Conservation (phyloP, 164 flowering plant species). For the Santalum album region DNA sequence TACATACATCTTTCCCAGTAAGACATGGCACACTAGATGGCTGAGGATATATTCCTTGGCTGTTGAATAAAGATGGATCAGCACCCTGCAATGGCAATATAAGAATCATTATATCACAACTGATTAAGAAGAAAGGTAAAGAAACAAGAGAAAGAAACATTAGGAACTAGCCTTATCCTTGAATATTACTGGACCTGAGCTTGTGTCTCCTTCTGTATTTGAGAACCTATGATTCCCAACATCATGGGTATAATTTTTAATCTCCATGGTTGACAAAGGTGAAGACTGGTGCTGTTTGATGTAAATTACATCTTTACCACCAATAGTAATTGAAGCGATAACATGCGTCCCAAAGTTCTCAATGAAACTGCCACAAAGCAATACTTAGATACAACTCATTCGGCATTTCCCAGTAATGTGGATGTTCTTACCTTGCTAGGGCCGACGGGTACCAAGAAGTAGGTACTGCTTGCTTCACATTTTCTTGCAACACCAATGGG, state of each 20-base stretch:
- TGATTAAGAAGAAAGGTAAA: neutral
- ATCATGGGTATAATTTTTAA: constrained; percentile 62
- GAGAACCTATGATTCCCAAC: constrained; percentile 70
- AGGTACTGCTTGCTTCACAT: constrained; percentile 57
- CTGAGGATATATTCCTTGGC: constrained; percentile 81
- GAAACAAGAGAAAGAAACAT: constrained; percentile 7
- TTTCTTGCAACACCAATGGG: constrained; percentile 38
- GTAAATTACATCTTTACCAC: constrained; percentile 78
- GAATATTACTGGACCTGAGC: constrained; percentile 47
- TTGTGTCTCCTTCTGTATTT: constrained; percentile 30
- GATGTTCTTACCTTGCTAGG: constrained; percentile 50
- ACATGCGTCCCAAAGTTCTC: constrained; percentile 87
- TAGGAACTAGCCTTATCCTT: constrained; percentile 82
- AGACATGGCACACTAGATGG: constrained; percentile 51
- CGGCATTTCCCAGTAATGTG: neutral
- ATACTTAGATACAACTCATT: constrained; percentile 3
- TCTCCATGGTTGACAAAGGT: constrained; percentile 51
- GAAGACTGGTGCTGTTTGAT: constrained; percentile 70
- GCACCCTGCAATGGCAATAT: constrained; percentile 28
- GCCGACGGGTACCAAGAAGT: constrained; percentile 68
- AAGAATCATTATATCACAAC: neutral
- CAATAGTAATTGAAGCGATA: constrained; percentile 66
- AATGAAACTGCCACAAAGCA: constrained; percentile 50
- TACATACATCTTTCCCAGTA: constrained; percentile 65
- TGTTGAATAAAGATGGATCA: constrained; percentile 52